Evolutionary conservation across 2,329 filamentous ascomycete species (phyloP), one percentile per base, ranked within the genome.

Genomic region (Verticillium dahliae): DNA sequence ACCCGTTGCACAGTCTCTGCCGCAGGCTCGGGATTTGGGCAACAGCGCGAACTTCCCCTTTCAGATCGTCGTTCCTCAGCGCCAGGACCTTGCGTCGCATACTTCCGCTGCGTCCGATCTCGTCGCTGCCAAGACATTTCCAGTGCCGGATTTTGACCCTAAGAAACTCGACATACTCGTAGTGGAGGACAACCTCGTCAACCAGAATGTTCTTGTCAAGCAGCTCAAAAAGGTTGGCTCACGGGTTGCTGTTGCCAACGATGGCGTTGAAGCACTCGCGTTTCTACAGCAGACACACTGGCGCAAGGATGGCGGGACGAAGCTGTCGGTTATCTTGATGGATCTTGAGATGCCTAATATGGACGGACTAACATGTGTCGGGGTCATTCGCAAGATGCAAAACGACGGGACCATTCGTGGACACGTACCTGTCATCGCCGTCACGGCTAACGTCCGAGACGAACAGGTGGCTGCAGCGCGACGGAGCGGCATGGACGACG

Each of bases 151-250:
- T 1, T 65, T 69, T 14, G 76, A 80, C 65, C 77, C 77, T 58
- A 82, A 79, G 65, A 78, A 81, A 9, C 76, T 85, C 62, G 80
- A 80, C 45, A 81, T 90, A 2, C 74, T 89, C 7, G 75, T 89
- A 3, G 87, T 90, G 0, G 87, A 90, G 70, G 87, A 90, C 68
- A 89, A 90, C 67, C 75, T 81, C 4, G 86, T 88, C 64, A 90
- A 90, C 69, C 87, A 89, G 68, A 87, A 87, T 66, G 86, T 88
- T 50, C 73, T 89, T 1, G 74, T 87, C n/a, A 86, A 86, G 58
- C 87, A 87, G 69, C 75, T 90, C 5, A 78, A 78, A 61, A 87
- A 86, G 67, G 80, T 83, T 15, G 80, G 82, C 4, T 81, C 88
- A 61, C 78, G 78, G 4, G 85, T 85, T 4, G 84, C 85, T 61